Percentiles rank a stretch among this genome's conserved stretches.
Conservation (phyloP, 805 yeast species). For the Cyberlindnera petersonii region DNA sequence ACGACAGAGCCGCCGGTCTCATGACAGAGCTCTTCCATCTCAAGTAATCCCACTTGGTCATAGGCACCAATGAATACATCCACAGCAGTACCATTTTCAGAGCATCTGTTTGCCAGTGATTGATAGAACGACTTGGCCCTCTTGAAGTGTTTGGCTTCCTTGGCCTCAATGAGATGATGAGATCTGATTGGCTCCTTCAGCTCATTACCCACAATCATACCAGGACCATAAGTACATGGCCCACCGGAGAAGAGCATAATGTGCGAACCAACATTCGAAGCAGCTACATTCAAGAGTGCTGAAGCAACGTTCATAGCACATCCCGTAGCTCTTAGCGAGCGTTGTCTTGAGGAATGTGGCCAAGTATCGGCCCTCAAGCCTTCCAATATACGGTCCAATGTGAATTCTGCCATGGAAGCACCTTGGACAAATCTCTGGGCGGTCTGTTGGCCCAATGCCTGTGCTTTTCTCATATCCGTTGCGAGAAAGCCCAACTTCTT, state of each 20-base stretch:
- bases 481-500: conserved; percentile 43
- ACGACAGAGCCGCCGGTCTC: conserved; percentile 88
- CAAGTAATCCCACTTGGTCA: conserved; percentile 89
- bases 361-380: conserved; percentile 46
- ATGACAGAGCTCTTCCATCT: conserved; percentile 83
- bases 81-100: conserved; percentile 49
- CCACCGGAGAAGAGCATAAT: conserved; percentile 56
- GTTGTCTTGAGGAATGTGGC: conserved; percentile 40
- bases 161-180: conserved; percentile 55
- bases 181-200: conserved; percentile 64
- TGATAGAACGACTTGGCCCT: conserved; percentile 45
- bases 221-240: conserved; percentile 65
- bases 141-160: conserved; percentile 38
- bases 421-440: conserved; percentile 19
- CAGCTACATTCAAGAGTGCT: conserved; percentile 34
- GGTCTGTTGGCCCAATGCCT: not conserved
- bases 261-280: conserved; percentile 50
- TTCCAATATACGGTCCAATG: conserved; percentile 46
- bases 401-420: conserved; percentile 39
- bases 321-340: conserved; percentile 57
- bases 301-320: conserved; percentile 50
- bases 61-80: conserved; percentile 62
- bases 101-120: conserved; percentile 43
- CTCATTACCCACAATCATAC: conserved; percentile 50
- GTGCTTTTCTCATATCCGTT: conserved; percentile 25